Evolutionary conservation across 306 rosid genomes (phyloP).

Genomic region (Luffa aegyptiaca): DNA sequence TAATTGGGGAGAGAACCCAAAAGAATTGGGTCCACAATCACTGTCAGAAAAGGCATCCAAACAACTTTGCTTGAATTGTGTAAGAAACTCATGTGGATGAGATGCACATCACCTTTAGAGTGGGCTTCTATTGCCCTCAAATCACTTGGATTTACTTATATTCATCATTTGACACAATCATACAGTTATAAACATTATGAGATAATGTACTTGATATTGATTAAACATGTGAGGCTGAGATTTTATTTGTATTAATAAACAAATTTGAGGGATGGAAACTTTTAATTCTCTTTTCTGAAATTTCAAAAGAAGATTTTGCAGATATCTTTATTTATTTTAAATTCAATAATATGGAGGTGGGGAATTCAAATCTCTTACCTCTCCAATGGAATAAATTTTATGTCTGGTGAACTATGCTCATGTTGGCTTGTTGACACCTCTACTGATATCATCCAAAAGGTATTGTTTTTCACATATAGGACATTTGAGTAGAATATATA

Average conservation of each 20-base stretch:
- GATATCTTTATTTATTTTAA: too few species aligned
- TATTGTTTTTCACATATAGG: too few species aligned
- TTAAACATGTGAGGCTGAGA: background rate
- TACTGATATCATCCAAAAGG: too few species aligned
- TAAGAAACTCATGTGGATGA: background rate
- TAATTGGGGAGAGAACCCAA: background rate
- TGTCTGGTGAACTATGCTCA: too few species aligned
- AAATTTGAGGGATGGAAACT: background rate
- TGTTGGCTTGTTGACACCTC: too few species aligned
- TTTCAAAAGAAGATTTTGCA: too few species aligned
- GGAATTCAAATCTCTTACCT: too few species aligned
- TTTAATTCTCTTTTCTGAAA: too few species aligned
- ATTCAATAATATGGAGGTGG: too few species aligned
- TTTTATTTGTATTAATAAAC: background rate
- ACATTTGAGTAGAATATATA: too few species aligned
- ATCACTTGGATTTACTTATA: background rate
- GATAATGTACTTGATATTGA: background rate
- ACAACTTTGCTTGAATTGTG: background rate
- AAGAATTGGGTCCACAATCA: background rate
- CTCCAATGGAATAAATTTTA: too few species aligned
- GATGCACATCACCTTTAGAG: background rate
- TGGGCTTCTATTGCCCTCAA: background rate
- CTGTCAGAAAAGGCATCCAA: background rate
- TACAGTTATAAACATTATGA: background rate
- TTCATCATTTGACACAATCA: too few species aligned